Percentiles rank a stretch among this genome's conserved stretches.
Evolutionary conservation across 2,329 filamentous ascomycete species (phyloP).

Genomic region (Oidium heveae): DNA sequence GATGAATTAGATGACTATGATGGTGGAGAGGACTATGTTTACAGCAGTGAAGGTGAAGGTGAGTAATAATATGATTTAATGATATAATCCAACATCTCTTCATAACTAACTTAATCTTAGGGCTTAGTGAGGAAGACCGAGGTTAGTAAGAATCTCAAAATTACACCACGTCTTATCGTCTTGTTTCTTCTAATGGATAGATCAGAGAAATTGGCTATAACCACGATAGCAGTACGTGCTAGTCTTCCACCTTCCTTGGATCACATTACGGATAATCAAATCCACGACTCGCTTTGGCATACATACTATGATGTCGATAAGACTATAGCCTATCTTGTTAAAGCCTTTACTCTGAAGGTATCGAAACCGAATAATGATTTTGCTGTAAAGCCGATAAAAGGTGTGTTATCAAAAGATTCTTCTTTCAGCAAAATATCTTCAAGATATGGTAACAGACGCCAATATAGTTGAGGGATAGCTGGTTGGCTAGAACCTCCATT

Average conservation of each 20-base stretch:
- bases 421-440: background rate
- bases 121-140: constrained; percentile 15
- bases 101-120: constrained; percentile 6
- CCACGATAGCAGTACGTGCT: constrained; percentile 38
- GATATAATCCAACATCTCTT: background rate
- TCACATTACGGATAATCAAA: constrained; percentile 39
- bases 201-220: constrained; percentile 31
- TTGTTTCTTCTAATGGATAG: background rate
- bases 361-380: too few relatives aligned
- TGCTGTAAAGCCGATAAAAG: too few relatives aligned
- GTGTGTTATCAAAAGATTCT: constrained; percentile 8
- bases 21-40: constrained; percentile 20
- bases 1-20: constrained; percentile 27
- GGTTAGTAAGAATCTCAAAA: constrained; percentile 5
- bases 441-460: background rate
- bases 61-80: constrained; percentile 6
- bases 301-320: constrained; percentile 89
- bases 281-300: constrained; percentile 79
- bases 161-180: too few relatives aligned
- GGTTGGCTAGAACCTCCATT: background rate
- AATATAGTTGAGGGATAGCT: background rate
- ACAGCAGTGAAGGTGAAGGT: constrained; percentile 16
- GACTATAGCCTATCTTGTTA: constrained; percentile 44
- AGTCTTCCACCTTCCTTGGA: constrained; percentile 31
- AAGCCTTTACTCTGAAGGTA: too few relatives aligned